Evolutionary conservation across 805 yeast species (phyloP).

Genomic region (Yarrowia sp.): DNA sequence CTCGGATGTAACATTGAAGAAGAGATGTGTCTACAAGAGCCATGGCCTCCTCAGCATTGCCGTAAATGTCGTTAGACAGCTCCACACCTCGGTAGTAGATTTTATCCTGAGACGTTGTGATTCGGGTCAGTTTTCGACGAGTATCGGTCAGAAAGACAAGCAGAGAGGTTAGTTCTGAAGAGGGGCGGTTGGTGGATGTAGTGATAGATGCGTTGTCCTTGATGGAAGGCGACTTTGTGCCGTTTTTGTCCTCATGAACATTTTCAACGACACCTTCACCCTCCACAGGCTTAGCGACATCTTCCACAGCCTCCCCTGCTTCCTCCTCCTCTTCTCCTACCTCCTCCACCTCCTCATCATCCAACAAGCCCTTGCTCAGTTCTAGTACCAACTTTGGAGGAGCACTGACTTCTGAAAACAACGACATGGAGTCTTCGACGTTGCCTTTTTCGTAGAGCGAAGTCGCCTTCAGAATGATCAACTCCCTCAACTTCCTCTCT

Average conservation of each 20-base stretch:
- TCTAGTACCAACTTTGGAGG: constrained; percentile 54
- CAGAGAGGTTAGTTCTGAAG: constrained; percentile 37
- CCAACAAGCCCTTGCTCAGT: constrained; percentile 36
- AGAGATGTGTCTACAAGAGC: constrained; percentile 69
- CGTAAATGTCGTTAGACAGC: constrained; percentile 35
- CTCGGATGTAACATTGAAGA: constrained; percentile 68
- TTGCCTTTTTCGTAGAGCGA: constrained; percentile 38
- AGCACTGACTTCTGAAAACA: constrained; percentile 56
- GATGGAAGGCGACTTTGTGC: background rate
- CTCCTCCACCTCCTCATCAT: background rate
- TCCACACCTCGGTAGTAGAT: constrained; percentile 32
- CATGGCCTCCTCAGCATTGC: constrained; percentile 41
- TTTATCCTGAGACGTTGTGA: constrained; percentile 30
- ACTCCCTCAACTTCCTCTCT: constrained; percentile 44
- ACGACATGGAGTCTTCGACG: constrained; percentile 43
- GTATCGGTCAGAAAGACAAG: constrained; percentile 50
- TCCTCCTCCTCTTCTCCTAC: background rate
- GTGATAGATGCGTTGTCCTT: background rate
- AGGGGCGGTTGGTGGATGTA: background rate
- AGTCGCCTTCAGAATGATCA: constrained; percentile 46
- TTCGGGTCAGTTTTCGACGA: constrained; percentile 46
- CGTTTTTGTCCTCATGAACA: no score
- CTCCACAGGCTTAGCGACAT: background rate
- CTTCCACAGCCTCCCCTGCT: background rate
- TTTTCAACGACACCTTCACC: no score